phyloP scores from a whole-genome alignment of 2,329 filamentous ascomycete genomes.

The Lachnellula subtilissima region DNA sequence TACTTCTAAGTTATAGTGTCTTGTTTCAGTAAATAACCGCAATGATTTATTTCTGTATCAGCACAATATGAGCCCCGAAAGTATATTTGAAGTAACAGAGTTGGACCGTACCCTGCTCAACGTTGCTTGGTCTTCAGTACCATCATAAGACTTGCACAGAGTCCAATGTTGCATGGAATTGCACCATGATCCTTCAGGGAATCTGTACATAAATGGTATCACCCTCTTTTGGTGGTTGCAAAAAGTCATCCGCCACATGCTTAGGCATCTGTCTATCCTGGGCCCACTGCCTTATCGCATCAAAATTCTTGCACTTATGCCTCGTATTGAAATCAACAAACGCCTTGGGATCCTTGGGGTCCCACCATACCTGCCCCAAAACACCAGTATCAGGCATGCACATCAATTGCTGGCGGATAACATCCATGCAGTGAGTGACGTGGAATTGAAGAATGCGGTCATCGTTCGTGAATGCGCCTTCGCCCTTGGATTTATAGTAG shows the following conservation, averaged over 20 bases:
- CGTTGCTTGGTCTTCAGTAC: too few species aligned
- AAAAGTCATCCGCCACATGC: slow-evolving; percentile 24
- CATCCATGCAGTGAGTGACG: slow-evolving; percentile 51
- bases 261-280: slow-evolving; percentile 40
- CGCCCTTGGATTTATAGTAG: slow-evolving; percentile 42
- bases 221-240: slow-evolving; percentile 20
- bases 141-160: too few species aligned
- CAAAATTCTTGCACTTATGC: slow-evolving; percentile 50
- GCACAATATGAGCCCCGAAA: too few species aligned
- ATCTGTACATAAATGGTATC: slow-evolving; percentile 22
- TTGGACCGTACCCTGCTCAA: too few species aligned
- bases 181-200: slow-evolving; percentile 15
- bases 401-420: slow-evolving; percentile 51
- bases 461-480: slow-evolving; percentile 45
- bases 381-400: slow-evolving; percentile 49
- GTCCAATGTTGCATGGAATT: too few species aligned
- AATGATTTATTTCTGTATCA: too few species aligned
- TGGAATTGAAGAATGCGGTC: slow-evolving; percentile 46
- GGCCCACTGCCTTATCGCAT: slow-evolving; percentile 47
- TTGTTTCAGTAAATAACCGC: too few species aligned
- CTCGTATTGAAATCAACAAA: slow-evolving; percentile 52
- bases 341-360: slow-evolving; percentile 34
- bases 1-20: too few species aligned
- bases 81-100: too few species aligned
- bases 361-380: slow-evolving; percentile 50